Percentiles rank a stretch among this genome's conserved stretches.
Evolutionary conservation across 345 rosid genomes (phyloP).

Genomic region (Citrus sp.): DNA sequence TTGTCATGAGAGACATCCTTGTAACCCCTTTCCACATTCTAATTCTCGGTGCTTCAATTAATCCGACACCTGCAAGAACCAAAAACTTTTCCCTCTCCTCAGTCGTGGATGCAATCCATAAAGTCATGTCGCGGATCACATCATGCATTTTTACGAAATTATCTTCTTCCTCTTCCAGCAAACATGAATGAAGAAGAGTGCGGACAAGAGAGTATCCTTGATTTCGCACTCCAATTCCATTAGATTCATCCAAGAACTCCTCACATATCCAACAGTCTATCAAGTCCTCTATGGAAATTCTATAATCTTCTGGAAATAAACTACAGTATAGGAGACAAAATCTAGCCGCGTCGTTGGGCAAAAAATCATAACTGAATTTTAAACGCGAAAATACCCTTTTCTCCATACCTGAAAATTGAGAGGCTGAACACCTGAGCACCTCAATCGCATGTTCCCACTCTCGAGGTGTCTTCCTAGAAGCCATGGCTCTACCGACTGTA

Average conservation of each 20-base stretch:
- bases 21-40: neutral
- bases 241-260: slow-evolving; percentile 21
- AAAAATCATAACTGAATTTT: neutral
- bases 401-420: neutral
- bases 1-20: neutral
- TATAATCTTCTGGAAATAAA: slow-evolving; percentile 23
- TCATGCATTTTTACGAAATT: slow-evolving; percentile 16
- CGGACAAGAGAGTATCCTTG: neutral
- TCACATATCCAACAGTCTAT: slow-evolving; percentile 26
- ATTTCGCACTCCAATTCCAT: neutral
- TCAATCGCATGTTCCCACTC: neutral
- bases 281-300: neutral
- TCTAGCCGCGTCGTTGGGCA: neutral
- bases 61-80: neutral
- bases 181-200: slow-evolving; percentile 8
- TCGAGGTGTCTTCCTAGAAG: neutral
- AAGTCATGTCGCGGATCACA: slow-evolving; percentile 8
- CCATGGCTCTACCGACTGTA: neutral
- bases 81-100: slow-evolving; percentile 2
- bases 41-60: neutral
- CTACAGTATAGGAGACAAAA: neutral
- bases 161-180: slow-evolving; percentile 8
- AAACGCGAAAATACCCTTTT: neutral
- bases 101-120: neutral
- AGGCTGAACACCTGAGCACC: neutral